Conservation (phyloP, 192 early-diverging fungal species). For the Podila clonocystis region DNA sequence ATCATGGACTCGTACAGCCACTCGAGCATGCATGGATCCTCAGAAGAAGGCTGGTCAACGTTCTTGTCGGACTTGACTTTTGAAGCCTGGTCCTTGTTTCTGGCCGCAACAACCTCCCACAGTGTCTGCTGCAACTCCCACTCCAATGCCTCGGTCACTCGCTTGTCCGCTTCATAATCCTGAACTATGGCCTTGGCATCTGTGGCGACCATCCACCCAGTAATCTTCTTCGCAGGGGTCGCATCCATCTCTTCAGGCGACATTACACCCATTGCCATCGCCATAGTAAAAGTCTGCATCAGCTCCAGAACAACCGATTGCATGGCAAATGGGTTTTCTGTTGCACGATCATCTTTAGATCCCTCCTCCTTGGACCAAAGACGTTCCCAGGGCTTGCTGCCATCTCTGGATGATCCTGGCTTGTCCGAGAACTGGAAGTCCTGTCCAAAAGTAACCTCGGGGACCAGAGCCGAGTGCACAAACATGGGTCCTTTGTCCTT, state of each 20-base stretch:
- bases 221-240: too few relatives aligned
- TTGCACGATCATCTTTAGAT: slow-evolving; percentile 13
- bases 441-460: slow-evolving; percentile 19
- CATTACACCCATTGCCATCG: not conserved
- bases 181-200: slow-evolving; percentile 13
- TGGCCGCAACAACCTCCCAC: slow-evolving; percentile 6
- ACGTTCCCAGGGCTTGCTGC: not conserved
- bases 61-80: not conserved
- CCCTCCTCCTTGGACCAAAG: slow-evolving; percentile 23
- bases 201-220: not conserved
- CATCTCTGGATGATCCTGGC: not conserved
- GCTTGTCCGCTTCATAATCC: slow-evolving; percentile 37
- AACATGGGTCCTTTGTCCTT: slow-evolving; percentile 26
- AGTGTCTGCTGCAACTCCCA: slow-evolving; percentile 37
- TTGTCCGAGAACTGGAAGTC: slow-evolving; percentile 26
- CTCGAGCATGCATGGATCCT: slow-evolving; percentile 29
- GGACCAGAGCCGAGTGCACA: slow-evolving; percentile 27
- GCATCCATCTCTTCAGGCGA: not conserved
- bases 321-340: slow-evolving; percentile 22
- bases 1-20: slow-evolving; percentile 40
- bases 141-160: slow-evolving; percentile 13
- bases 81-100: not conserved
- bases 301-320: slow-evolving; percentile 29
- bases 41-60: not conserved
- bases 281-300: slow-evolving; percentile 20